Evolutionary conservation across 495 filamentous ascomycete species (phyloP), one percentile per base, ranked within the genome.

Genomic region (Tuber brumale): DNA sequence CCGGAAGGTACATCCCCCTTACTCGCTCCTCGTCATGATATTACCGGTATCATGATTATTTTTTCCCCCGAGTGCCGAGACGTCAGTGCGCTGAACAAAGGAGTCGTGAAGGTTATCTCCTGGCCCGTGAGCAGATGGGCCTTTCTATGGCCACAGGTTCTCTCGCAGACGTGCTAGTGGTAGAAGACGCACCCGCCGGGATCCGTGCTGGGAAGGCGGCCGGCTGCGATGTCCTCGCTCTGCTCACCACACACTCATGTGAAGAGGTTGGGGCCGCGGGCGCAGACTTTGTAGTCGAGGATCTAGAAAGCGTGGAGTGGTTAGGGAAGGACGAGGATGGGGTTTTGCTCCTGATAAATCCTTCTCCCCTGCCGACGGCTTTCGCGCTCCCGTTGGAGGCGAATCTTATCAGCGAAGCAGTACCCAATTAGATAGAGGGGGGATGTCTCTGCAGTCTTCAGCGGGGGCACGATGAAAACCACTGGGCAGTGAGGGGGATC

Each of bases 121-220:
- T 81, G 12, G 79, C 79, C 69, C 79, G 79, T 61, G 71, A n/a
- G 23, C 74, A 77, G 18, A 48, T 81, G 21, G 35, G 70, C 27
- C 72, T 76, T 46, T 75, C 78, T 48, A 82, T 86, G n/a, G 85
- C 87, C 1, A 84, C 83, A 19, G 84, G 87, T 21, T 3, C 57
- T 35, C 57, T 8, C 27, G 57, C 57, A 66, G 57, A 66, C 57
- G 85, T 95, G 31, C 85, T 97, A 27, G 95, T 99, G 46, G 84
- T 99, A 10, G 95, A 99, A 84, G 95, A 99, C 84, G 91, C 92
- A 71, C 95, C 95, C 0, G 94, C 94, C n/a, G 95, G 95, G 4
- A 94, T 97, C 77, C 85, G 85, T 71, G 91, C 94, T 31, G 95
- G 95, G 37, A 97, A 95, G 85, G 92, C 90, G 1, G 95, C 95